Evolutionary conservation across 345 rosid species (phyloP).

Genomic region (Turritis glabra): DNA sequence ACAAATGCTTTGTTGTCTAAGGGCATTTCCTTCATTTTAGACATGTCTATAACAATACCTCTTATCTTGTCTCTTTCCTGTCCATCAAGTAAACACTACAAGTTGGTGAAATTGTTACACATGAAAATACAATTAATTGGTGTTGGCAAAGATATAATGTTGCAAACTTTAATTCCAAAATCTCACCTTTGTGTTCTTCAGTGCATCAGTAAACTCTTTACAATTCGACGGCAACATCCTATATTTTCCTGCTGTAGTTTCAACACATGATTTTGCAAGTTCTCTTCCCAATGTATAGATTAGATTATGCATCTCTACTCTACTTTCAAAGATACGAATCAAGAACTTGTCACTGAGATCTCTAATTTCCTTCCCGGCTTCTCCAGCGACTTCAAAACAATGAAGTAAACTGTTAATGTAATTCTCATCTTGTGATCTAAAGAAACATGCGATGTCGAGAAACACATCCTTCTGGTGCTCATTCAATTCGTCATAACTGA

Average conservation of each 20-base stretch:
- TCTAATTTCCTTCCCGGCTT: neutral
- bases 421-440: neutral
- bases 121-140: too few species aligned
- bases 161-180: too few species aligned
- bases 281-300: conserved; percentile 26
- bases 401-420: neutral
- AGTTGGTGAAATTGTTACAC: too few species aligned
- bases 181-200: conserved; percentile 8
- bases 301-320: conserved; percentile 36
- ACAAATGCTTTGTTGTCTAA: neutral
- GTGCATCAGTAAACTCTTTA: neutral
- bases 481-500: conserved; percentile 28
- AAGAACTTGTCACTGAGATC: conserved; percentile 33
- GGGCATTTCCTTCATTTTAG: neutral
- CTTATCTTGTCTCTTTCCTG: conserved; percentile 33
- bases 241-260: neutral
- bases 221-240: neutral
- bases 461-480: conserved; percentile 10
- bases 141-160: too few species aligned
- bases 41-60: conserved; percentile 18
- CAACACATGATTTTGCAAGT: neutral
- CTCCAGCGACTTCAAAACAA: neutral
- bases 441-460: conserved; percentile 41
- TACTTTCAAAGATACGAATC: neutral
- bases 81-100: neutral